These are phyloP conservation scores for Sanghuangporus sanghuang DNA, from an alignment of 1,284 basidiomycete genomes.

Conservation along the genomic window DNA sequence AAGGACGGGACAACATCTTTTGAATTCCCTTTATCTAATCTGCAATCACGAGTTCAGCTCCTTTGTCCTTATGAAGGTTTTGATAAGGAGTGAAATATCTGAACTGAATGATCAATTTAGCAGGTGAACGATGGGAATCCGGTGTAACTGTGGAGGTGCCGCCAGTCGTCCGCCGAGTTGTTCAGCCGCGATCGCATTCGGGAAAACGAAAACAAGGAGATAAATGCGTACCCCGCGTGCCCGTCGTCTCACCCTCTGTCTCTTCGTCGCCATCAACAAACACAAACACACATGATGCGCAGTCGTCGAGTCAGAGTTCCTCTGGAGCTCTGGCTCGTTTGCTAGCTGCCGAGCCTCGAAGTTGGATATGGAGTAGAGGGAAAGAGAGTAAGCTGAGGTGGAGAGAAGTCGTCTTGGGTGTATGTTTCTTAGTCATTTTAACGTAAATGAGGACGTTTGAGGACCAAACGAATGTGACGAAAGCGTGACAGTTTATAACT, in stretches of 20 bases:
- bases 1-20: no score
- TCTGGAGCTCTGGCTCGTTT: neutral
- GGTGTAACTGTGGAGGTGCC: neutral
- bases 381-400: neutral
- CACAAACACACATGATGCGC: neutral
- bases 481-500: no score
- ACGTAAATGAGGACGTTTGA: neutral
- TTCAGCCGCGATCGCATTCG: neutral
- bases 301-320: neutral
- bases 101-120: neutral
- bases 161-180: neutral
- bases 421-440: neutral
- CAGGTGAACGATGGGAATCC: neutral
- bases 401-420: neutral
- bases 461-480: no score
- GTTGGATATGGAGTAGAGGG: neutral
- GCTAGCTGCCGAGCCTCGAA: neutral
- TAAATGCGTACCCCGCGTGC: neutral
- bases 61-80: neutral
- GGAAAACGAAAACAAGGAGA: neutral
- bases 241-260: neutral
- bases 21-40: no score
- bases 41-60: no score
- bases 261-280: neutral
- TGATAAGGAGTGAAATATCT: neutral